These are phyloP conservation scores for Poa annua DNA, from an alignment of 176 grass and related monocot genomes.

Conservation along the genomic window DNA sequence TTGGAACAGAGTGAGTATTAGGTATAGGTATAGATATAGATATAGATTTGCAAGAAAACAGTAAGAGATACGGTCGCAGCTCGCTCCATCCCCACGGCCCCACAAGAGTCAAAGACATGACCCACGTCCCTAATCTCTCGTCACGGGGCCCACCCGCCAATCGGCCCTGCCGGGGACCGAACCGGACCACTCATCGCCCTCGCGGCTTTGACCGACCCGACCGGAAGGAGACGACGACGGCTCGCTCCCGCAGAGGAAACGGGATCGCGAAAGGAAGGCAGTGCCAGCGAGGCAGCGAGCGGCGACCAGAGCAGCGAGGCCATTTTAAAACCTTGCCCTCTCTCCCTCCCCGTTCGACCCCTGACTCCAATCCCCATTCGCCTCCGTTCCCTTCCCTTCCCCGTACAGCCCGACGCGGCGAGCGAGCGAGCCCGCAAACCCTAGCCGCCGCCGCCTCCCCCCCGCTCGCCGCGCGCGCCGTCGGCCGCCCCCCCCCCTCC, in stretches of 20 bases:
- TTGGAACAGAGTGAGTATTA: too few species aligned
- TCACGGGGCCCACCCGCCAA: neutral
- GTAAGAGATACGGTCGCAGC: too few species aligned
- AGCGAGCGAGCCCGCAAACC: conserved; percentile 27
- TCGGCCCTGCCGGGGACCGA: neutral
- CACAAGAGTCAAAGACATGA: too few species aligned
- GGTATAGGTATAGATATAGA: too few species aligned
- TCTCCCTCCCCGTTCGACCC: conserved; percentile 16
- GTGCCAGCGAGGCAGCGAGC: conserved; percentile 25
- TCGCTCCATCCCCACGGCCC: too few species aligned
- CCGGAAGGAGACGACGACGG: conserved; percentile 10
- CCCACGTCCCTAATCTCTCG: neutral
- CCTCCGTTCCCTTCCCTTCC: neutral
- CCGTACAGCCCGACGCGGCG: neutral
- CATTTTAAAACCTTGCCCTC: conserved; percentile 51
- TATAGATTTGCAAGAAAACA: too few species aligned
- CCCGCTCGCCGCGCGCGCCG: neutral
- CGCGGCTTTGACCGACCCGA: conserved; percentile 10
- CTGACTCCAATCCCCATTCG: conserved; percentile 23
- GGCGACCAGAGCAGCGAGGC: neutral
- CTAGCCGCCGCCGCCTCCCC: conserved; percentile 15
- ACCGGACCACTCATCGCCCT: neutral
- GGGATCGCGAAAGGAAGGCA: conserved; percentile 6
- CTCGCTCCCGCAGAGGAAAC: conserved; percentile 15
- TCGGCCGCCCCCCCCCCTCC: neutral